A percentile compares a stretch with the other conserved stretches of the same genome.
Evolutionary conservation across 2,329 filamentous ascomycete genomes (phyloP).

Genomic region (Ascosphaera acerosa): DNA sequence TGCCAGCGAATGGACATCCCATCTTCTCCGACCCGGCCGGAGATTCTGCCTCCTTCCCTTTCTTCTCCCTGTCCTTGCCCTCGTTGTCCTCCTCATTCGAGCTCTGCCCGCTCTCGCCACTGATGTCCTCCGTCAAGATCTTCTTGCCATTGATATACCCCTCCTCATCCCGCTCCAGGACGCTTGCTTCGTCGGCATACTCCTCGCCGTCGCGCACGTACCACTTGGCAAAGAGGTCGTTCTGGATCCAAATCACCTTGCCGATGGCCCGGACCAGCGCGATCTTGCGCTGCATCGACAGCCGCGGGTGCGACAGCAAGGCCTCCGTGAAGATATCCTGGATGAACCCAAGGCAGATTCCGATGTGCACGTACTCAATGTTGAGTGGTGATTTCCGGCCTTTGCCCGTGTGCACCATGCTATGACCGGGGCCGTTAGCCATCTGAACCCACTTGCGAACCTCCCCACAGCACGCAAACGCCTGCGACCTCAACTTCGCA

Average conservation of each 20-base stretch:
- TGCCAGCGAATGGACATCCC: no score
- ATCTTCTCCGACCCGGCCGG: no score
- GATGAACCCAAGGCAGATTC: conserved; percentile 45
- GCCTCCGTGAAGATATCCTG: conserved; percentile 56
- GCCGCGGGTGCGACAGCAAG: conserved; percentile 42
- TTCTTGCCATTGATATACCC: conserved; percentile 39
- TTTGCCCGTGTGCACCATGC: conserved; percentile 58
- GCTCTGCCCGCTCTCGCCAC: conserved; percentile 1
- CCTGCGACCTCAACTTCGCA: no score
- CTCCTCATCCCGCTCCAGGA: conserved; percentile 31
- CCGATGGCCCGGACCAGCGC: conserved; percentile 48
- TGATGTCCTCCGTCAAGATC: conserved; percentile 17
- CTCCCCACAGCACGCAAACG: no score
- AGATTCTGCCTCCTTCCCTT: no score
- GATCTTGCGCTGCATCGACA: conserved; percentile 42
- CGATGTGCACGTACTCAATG: conserved; percentile 59
- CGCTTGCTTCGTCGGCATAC: conserved; percentile 20
- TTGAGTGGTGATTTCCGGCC: conserved; percentile 47
- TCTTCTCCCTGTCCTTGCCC: not conserved
- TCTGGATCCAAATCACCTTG: conserved; percentile 74
- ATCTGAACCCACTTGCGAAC: no score
- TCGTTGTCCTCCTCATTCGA: conserved; percentile 3
- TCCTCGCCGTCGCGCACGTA: conserved; percentile 46
- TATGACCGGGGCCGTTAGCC: conserved; percentile 8
- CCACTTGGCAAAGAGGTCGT: conserved; percentile 67